Conservation (phyloP, 768 basidiomycete genomes). For the Suillus hirtellus region DNA sequence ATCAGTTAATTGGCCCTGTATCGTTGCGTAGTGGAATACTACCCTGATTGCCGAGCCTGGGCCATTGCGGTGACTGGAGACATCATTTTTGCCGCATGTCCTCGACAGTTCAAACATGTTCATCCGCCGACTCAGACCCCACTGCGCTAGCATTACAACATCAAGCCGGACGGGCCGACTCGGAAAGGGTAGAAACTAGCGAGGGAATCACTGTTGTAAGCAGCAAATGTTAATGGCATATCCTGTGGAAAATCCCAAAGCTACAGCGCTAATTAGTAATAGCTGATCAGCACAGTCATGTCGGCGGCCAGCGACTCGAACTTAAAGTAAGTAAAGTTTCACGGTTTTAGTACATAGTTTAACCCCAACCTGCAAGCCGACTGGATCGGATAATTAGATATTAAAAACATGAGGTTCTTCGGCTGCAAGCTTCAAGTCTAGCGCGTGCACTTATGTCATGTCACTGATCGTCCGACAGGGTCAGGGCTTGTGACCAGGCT, state of each 20-base stretch:
- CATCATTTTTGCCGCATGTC: neutral
- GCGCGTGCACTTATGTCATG: neutral
- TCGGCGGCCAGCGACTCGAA: neutral
- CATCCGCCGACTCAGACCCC: neutral
- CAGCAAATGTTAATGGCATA: neutral
- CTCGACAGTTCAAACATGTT: neutral
- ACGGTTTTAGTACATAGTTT: neutral
- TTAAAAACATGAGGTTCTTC: neutral
- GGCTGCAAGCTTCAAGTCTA: neutral
- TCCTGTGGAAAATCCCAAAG: neutral
- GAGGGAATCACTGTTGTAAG: neutral
- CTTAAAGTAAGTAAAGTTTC: neutral
- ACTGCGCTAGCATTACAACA: neutral
- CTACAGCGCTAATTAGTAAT: neutral
- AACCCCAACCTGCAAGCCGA: neutral
- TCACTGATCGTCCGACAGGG: neutral
- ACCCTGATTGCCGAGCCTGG: neutral
- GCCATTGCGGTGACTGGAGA: neutral
- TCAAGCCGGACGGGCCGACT: neutral
- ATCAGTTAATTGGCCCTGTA: neutral
- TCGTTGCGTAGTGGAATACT: neutral
- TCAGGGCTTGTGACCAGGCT: neutral
- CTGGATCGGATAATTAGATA: neutral
- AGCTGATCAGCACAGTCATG: neutral
- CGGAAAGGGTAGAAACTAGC: neutral